Evolutionary conservation across 148 eudicot genomes (phyloP), one percentile per base, ranked within the genome.

Genomic region (Silene conica): DNA sequence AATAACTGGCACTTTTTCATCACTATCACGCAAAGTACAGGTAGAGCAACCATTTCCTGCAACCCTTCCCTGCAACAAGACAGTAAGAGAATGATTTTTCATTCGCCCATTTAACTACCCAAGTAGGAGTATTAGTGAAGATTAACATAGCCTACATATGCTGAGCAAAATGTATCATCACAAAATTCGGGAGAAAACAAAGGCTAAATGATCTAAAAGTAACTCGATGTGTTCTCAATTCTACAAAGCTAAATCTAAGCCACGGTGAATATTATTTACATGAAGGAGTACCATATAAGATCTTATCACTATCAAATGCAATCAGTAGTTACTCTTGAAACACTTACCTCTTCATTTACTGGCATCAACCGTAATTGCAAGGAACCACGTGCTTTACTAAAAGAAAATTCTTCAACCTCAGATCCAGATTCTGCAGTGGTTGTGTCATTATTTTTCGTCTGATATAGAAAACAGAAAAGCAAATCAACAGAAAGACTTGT

Each of bases 331-430:
- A 48, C 25, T 60, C 66, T 70, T 48, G 43, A 69, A 74, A 34
- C 26, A 73, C 87, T 88, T 84, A 86, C 89, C 84, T 83, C 84
- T 63, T 85, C 87, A 74, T 59, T 73, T n/a, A 69, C 76, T 68
- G 85, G 71, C 70, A 64, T 74, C 71, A 84, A 76, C 45, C 70
- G 79, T 65, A 75, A 72, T 56, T 67, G 83, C 72, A 80, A 58
- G 48, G 66, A 21, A 57, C 56, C 78, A 19, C 45, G 63, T 72
- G 83, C 79, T 75, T 75, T 84, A 4, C 83, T 67, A 66, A 63
- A 75, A 63, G 74, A 55, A 62, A 84, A n/a, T 26, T 84, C 89
- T 72, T 88, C 86, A 26, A 83, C 82, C 75, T 88, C 87, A 8
- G 89, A 88, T 72, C 83, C 91, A 48, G 89, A 84, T 60, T 82